Base-by-base conservation (phyloP, 345 rosid genomes). In the Citrus hindsii region DNA sequence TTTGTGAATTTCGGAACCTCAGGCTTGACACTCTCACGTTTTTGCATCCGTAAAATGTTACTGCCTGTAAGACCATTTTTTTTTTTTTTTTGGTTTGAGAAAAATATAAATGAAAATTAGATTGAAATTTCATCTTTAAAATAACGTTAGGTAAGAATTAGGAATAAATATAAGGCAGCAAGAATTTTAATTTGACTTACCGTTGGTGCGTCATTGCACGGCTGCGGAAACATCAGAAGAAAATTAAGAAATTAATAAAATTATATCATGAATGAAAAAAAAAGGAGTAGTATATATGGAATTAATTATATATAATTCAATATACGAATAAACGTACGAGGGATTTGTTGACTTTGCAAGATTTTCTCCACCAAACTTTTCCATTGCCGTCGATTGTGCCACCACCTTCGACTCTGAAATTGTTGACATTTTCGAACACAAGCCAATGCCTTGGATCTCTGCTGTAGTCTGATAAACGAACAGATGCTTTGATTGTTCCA, bases 371-470 rank as follows among this genome's bases (percentile, higher is more conserved):
- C 99, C 99, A 95, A 27, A 79, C 84, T 22, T 82, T 74, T 9
- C 99, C 99, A 80, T 88, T 93, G 24, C 99, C 99, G 59, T 95
- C 69, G 80, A 95, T 91, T 77, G 81, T 85, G 58, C 99, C 99
- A n/a, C 97, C 94, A 35, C 99, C 99, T 81, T 82, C 90, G 13
- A 95, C 89, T 65, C 82, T 82, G 35, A 95, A 87, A 74, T 91
- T 86, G 37, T 75, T 21, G 6, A 95, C 87, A 68, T 77, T 80
- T 1, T 88, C 72, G 60, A 93, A 93, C 28, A 77, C 56, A 56
- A 95, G 79, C 99, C 99, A 95, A 42, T 79, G 85, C 7, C 80
- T 81, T 37, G 81, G 81, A 21, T 89, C 90, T 2, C 60, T 62
- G 35, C 80, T 4, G 78, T 91, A 95, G 82, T 88, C 98, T 1